phyloP scores from a whole-genome alignment of 2,329 filamentous ascomycete species.

The Pseudogymnoascus sp. region DNA sequence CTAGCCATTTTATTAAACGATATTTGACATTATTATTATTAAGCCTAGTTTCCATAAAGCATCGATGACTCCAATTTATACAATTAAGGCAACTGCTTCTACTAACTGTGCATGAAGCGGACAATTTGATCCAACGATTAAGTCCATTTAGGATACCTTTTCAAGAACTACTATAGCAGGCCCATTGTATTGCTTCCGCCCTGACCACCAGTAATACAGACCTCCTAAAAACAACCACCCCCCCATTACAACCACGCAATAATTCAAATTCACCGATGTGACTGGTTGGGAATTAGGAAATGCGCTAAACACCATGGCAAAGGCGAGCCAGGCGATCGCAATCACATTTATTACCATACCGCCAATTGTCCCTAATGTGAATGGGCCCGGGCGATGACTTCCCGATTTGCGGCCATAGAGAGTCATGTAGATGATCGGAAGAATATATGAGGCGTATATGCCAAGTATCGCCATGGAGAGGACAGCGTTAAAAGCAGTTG shows the following conservation, averaged over 20 bases:
- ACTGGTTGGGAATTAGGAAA: background rate
- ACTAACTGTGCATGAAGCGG: too few relatives aligned
- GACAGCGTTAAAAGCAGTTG: constrained; percentile 43
- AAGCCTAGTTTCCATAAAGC: too few relatives aligned
- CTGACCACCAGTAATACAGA: background rate
- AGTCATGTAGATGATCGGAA: constrained; percentile 36
- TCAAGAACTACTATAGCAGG: background rate
- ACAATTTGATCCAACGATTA: too few relatives aligned
- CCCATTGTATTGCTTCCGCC: background rate
- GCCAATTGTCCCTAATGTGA: background rate
- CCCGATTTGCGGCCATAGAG: constrained; percentile 31
- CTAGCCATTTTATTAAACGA: too few relatives aligned
- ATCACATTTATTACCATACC: background rate
- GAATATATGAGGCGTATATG: constrained; percentile 39
- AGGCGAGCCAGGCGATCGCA: background rate
- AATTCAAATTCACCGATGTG: background rate
- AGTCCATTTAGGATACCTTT: background rate
- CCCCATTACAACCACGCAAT: background rate
- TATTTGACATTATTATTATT: too few relatives aligned
- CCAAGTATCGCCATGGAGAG: constrained; percentile 40
- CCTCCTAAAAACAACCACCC: background rate
- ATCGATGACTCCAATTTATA: too few relatives aligned
- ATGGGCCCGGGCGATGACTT: constrained; percentile 16
- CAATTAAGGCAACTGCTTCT: too few relatives aligned
- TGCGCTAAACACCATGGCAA: background rate